Evolutionary conservation across 768 basidiomycete species (phyloP).

Genomic region (Russula foetens): DNA sequence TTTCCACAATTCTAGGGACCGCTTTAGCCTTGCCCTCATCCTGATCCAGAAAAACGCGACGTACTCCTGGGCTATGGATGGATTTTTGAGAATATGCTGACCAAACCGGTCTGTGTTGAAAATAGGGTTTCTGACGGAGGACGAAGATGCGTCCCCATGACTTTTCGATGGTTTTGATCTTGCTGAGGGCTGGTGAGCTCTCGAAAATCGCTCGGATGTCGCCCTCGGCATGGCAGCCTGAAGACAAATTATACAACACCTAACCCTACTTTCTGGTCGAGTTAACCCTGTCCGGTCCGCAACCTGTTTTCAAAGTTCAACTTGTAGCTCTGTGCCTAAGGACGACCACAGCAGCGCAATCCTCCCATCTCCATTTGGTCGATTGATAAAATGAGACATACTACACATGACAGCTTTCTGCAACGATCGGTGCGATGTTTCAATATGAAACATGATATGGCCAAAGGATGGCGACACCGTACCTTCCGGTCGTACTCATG

Average conservation of each 20-base stretch:
- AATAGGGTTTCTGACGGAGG: slow-evolving; percentile 67
- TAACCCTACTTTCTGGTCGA: slow-evolving; percentile 12
- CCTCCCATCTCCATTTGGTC: too few relatives aligned
- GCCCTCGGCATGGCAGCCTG: slow-evolving; percentile 8
- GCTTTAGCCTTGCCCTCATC: slow-evolving; percentile 15
- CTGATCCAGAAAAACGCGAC: slow-evolving; percentile 18
- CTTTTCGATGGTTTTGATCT: slow-evolving; percentile 44
- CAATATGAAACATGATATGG: too few relatives aligned
- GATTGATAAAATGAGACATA: too few relatives aligned
- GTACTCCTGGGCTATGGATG: slow-evolving; percentile 83
- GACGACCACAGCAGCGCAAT: too few relatives aligned
- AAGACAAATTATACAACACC: background rate
- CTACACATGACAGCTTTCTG: too few relatives aligned
- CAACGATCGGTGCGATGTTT: too few relatives aligned
- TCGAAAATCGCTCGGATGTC: slow-evolving; percentile 24
- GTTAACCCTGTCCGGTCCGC: background rate
- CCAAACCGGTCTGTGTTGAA: slow-evolving; percentile 95
- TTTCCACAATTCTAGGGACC: slow-evolving; percentile 48
- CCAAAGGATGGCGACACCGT: too few relatives aligned
- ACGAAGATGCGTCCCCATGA: slow-evolving; percentile 30
- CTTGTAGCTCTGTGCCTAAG: too few relatives aligned
- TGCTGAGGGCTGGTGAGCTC: slow-evolving; percentile 56
- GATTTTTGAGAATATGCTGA: slow-evolving; percentile 96
- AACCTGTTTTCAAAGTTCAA: too few relatives aligned
- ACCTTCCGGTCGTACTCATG: too few relatives aligned